A percentile compares a stretch with the other conserved stretches of the same genome.
phyloP scores from a whole-genome alignment of 2,329 filamentous ascomycete genomes.

The Helminthosporium solani region DNA sequence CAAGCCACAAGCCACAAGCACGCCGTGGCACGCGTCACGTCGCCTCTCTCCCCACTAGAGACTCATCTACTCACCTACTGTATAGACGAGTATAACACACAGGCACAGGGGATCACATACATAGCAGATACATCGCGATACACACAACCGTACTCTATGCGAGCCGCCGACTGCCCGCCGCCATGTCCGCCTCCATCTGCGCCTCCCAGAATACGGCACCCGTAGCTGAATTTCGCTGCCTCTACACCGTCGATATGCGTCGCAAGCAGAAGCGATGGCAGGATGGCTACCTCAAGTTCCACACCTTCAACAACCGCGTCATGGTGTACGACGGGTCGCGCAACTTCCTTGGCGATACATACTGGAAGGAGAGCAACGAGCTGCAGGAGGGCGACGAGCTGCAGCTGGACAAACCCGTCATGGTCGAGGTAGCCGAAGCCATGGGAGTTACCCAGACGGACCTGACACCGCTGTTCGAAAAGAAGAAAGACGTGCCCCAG shows the following conservation, averaged over 20 bases:
- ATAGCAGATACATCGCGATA: too few species aligned
- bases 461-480: constrained; percentile 71
- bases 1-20: constrained; percentile 5
- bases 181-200: constrained; percentile 39
- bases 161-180: too few species aligned
- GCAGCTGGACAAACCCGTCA: constrained; percentile 70
- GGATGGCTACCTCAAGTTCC: constrained; percentile 83
- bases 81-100: too few species aligned
- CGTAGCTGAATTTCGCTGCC: constrained; percentile 79
- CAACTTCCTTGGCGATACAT: constrained; percentile 80
- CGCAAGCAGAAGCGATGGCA: constrained; percentile 93
- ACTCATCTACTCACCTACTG: too few species aligned
- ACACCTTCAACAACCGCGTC: constrained; percentile 85
- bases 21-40: constrained; percentile 32
- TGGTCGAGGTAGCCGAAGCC: constrained; percentile 78
- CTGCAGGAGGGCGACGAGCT: constrained; percentile 81
- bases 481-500: constrained; percentile 52
- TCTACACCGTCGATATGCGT: constrained; percentile 82
- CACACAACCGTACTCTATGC: too few species aligned
- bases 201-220: constrained; percentile 66
- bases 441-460: constrained; percentile 76
- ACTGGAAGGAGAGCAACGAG: constrained; percentile 70
- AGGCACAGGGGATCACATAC: too few species aligned
- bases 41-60: too few species aligned
- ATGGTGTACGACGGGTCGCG: constrained; percentile 86